Evolutionary conservation across 108 stramenopile species (phyloP), one percentile per base, ranked within the genome.

Genomic region (Cyclotella kingstonii): DNA sequence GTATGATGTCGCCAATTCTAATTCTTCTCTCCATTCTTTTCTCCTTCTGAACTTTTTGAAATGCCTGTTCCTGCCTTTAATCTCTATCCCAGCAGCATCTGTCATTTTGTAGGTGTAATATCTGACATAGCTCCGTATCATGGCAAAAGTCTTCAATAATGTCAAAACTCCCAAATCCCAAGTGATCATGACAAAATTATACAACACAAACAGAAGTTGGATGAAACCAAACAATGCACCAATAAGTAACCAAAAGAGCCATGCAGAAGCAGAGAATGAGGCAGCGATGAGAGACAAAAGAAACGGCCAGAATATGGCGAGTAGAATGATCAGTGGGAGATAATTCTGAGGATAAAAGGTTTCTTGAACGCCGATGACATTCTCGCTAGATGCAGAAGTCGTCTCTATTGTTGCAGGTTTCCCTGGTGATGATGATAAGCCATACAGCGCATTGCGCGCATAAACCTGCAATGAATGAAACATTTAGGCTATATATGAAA

Each of bases 121-220:
- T 36, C 68, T 18, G 0, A 83, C 31, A 11, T 45, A 42, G 29
- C 66, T 61, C 0, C 83, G 58, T 15, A 80, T 29, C 69, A 80
- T 67, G 5, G 73, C 65, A 50, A 88, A 90, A 3, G 88, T 83
- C 56, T 94, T 94, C 14, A 94, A 63, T 2, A 75, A 10, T 5
- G 81, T 73, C 31, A 94, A 34, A 0, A 68, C 66, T 6, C 66
- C 54, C 3, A 94, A 54, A 62, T 94, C 93, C 9, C 54, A 36
- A 2, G 79, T 54, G 44, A 94, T 94, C 86, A 94, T 86, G 46
- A 80, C 29, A 64, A 94, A 94, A 61, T 89, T 87, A 61, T 91
- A 90, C 0, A 81, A 34, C 4, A 87, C 93, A 64, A 84, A 94
- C 11, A 75, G 15, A 5, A 89, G 27, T 54, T 94, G 93, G 2